These are phyloP conservation scores for Blyttiomyces sp. DNA, from an alignment of 371 early-diverging fungal species.

Conservation along the genomic window DNA sequence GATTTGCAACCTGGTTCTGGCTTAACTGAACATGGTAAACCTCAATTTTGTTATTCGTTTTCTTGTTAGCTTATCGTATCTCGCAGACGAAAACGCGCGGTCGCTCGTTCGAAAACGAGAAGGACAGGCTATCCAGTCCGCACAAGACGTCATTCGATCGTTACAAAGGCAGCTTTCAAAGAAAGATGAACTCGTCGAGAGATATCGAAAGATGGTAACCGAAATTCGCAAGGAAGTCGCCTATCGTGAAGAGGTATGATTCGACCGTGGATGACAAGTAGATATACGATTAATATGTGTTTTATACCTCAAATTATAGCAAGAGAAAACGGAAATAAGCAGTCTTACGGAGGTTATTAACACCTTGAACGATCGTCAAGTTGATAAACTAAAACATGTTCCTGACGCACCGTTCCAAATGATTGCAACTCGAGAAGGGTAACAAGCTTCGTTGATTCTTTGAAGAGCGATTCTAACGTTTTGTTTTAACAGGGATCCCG, in stretches of 20 bases:
- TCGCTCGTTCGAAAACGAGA: slow-evolving; percentile 27
- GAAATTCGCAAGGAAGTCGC: slow-evolving; percentile 21
- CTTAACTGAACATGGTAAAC: slow-evolving; percentile 10
- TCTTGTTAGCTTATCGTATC: background rate
- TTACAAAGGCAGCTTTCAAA: slow-evolving; percentile 34
- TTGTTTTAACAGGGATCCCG: slow-evolving; percentile 8
- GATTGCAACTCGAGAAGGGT: slow-evolving; percentile 7
- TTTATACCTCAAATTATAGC: slow-evolving; percentile 1
- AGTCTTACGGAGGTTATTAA: slow-evolving; percentile 17
- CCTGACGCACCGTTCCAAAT: slow-evolving; percentile 17
- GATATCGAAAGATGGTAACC: slow-evolving; percentile 35
- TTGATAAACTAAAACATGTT: slow-evolving; percentile 17
- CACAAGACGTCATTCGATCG: slow-evolving; percentile 34
- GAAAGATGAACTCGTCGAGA: slow-evolving; percentile 35
- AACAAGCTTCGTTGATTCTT: background rate
- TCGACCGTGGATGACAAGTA: background rate
- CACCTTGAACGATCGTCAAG: slow-evolving; percentile 21
- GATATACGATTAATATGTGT: background rate
- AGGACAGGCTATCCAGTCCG: slow-evolving; percentile 24
- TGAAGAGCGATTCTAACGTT: background rate
- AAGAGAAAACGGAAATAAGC: slow-evolving; percentile 7
- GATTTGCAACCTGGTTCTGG: slow-evolving; percentile 13
- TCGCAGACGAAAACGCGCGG: slow-evolving; percentile 2
- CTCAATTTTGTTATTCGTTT: background rate
- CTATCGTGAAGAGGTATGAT: slow-evolving; percentile 16